Base-by-base conservation (phyloP, 78 protist species). In the Isochrysis galbana region DNA sequence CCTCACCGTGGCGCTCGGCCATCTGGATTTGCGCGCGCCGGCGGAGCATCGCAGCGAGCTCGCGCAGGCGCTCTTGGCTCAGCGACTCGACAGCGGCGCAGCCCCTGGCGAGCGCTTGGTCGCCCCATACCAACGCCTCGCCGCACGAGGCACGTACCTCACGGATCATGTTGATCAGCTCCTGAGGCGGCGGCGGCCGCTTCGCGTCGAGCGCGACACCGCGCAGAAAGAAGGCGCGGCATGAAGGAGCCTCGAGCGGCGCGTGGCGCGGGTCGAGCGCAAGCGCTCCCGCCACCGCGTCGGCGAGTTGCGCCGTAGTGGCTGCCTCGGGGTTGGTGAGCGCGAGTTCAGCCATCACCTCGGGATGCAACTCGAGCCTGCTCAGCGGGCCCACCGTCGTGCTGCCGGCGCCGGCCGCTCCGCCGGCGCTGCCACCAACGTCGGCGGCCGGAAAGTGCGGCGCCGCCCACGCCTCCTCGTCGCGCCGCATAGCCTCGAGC, bases 361-460 rank as follows among this genome's bases (percentile, higher is more conserved):
- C 86, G 48, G 34, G 34, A 46, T 78, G 86, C 10, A 78, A 46
- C 32, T 10, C 14, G 36, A 78, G n/a, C 48, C 17, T 46, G 48
- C 32, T 11, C 51, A 19, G 48, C 86, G 86, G 42, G 14, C 48
- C 48, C 42, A 1, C 46, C 42, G 0, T 19, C 86, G 48, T 19
- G n/a, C 3, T 46, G 84, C 14, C 84, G 44, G 46, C 84, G 84
- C 1, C 46, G 84, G n/a, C n/a, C n/a, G n/a, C n/a, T n/a, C 44
- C 34, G n/a, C 14, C 84, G 46, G 84, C 46, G 46, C 46, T 32
- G 46, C 84, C 29, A 0, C 44, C 80, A 3, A 2, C 32, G 44
- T 2, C 47, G n/a, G 84, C 36, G 39, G 47, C 51, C 86, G 86
- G 86, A 36, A 78, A 78, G 86, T 78, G 86, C 86, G 86, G 48